These are phyloP conservation scores for Suhomyces ambrosiae DNA, from an alignment of 1,139 yeast genomes.

Conservation along the genomic window DNA sequence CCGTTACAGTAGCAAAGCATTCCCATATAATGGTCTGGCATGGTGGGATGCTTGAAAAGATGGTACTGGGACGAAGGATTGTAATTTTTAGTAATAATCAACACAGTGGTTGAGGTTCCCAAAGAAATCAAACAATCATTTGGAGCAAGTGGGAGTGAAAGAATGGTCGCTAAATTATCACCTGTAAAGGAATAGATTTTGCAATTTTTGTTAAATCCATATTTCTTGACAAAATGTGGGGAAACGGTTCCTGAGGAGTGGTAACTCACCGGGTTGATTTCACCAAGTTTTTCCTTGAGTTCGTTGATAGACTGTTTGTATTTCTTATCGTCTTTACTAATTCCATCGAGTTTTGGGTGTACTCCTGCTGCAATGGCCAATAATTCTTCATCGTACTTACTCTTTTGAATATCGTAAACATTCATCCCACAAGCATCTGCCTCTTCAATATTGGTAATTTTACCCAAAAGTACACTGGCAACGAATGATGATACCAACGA, in stretches of 20 bases:
- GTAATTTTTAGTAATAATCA: conserved; percentile 76
- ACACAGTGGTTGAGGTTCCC: conserved; percentile 89
- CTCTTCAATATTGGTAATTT: conserved; percentile 66
- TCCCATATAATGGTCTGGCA: conserved; percentile 80
- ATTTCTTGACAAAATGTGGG: conserved; percentile 60
- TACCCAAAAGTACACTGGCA: conserved; percentile 69
- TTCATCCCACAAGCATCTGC: conserved; percentile 95
- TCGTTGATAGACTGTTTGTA: conserved; percentile 35
- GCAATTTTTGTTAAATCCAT: conserved; percentile 61
- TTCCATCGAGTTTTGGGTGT: conserved; percentile 40
- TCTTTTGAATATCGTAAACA: conserved; percentile 64
- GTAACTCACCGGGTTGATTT: conserved; percentile 50
- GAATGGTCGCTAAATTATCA: conserved; percentile 85
- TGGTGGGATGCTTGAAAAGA: conserved; percentile 82
- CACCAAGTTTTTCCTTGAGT: conserved; percentile 53
- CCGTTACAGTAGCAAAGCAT: conserved; percentile 96
- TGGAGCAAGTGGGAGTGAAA: conserved; percentile 74
- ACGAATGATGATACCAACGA: conserved; percentile 80
- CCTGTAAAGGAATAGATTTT: conserved; percentile 77
- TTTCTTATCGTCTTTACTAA: conserved; percentile 22
- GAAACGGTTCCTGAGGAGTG: conserved; percentile 49
- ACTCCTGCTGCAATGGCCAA: conserved; percentile 54
- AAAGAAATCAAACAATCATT: conserved; percentile 80
- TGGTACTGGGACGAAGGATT: conserved; percentile 83
- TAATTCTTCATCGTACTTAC: conserved; percentile 56